These are phyloP conservation scores for Ustilago curta DNA, from an alignment of 1,284 basidiomycete genomes.

Conservation along the genomic window DNA sequence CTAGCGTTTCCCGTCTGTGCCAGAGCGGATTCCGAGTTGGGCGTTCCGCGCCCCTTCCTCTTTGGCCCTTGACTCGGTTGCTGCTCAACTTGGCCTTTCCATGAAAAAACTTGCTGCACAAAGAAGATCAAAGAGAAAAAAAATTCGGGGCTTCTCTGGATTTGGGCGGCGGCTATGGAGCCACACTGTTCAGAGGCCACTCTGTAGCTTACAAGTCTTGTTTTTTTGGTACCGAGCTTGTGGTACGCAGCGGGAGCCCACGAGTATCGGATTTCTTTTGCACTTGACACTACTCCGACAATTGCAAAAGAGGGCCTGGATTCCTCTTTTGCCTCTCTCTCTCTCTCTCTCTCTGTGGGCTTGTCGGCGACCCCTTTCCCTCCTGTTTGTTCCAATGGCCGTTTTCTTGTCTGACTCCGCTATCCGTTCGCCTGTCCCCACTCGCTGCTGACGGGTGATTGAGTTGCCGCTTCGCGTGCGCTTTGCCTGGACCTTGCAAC, in stretches of 20 bases:
- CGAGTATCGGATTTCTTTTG: constrained; percentile 18
- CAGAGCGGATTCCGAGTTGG: too few species aligned
- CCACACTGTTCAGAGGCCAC: constrained; percentile 9
- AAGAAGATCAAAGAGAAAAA: too few species aligned
- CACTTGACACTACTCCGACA: constrained; percentile 3
- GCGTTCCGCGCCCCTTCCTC: too few species aligned
- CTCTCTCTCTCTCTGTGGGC: not conserved
- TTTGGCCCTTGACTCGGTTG: too few species aligned
- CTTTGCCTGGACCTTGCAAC: constrained; percentile 1
- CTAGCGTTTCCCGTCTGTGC: too few species aligned
- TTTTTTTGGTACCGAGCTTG: constrained; percentile 19
- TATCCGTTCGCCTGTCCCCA: not conserved
- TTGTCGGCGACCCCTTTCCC: constrained; percentile 31
- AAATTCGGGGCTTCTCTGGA: too few species aligned
- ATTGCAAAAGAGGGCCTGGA: constrained; percentile 27
- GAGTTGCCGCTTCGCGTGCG: constrained; percentile 4
- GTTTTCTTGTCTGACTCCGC: constrained; percentile 11
- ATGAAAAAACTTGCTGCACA: too few species aligned
- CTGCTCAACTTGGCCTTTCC: too few species aligned
- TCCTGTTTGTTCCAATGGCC: not conserved
- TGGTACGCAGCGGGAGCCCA: constrained; percentile 19
- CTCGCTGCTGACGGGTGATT: not conserved
- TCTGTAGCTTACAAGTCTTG: not conserved
- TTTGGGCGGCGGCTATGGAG: constrained; percentile 6
- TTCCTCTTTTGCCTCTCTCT: not conserved